Percentiles rank a stretch among this genome's conserved stretches.
Evolutionary conservation across 1,284 basidiomycete genomes (phyloP).

Genomic region (Rhodotorula sp.): DNA sequence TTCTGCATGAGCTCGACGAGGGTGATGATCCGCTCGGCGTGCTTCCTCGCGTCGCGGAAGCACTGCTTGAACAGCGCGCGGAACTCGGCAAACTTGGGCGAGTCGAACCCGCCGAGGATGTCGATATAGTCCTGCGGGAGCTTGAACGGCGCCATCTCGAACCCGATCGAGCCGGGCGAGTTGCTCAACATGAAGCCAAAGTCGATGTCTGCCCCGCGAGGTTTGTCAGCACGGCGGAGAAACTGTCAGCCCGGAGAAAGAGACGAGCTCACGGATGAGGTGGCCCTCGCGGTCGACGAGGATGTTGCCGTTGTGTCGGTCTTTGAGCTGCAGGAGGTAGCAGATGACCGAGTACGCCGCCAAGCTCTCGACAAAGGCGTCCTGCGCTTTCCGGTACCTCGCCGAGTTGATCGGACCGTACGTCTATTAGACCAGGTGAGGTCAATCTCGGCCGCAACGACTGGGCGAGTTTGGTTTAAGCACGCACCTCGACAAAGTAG

Average conservation of each 20-base stretch:
- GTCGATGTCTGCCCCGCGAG: conserved; percentile 66
- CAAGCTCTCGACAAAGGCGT: conserved; percentile 81
- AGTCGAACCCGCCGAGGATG: conserved; percentile 83
- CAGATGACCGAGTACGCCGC: conserved; percentile 89
- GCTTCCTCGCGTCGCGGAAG: conserved; percentile 90
- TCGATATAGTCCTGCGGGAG: conserved; percentile 94
- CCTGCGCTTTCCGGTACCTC: conserved; percentile 81
- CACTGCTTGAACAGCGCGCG: conserved; percentile 83
- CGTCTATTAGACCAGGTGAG: conserved; percentile 56
- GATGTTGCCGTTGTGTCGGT: conserved; percentile 98
- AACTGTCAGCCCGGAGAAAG: conserved; percentile 39
- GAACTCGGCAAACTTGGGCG: conserved; percentile 78
- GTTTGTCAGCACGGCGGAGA: not conserved
- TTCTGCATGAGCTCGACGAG: conserved; percentile 97
- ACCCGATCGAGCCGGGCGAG: conserved; percentile 94
- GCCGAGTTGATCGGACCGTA: conserved; percentile 85
- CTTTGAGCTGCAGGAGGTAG: conserved; percentile 96
- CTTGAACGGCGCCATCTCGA: conserved; percentile 99
- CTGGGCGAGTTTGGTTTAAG: not conserved
- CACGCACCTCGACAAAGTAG: conserved; percentile 73
- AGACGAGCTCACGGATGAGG: conserved; percentile 59
- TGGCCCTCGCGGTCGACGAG: conserved; percentile 92
- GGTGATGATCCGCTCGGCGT: conserved; percentile 94
- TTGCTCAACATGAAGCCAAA: conserved; percentile 99
- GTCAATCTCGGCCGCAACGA: not conserved